A percentile compares a stretch with the other conserved stretches of the same genome.
Conservation (phyloP, 805 yeast species). For the Clavispora carvajalis region DNA sequence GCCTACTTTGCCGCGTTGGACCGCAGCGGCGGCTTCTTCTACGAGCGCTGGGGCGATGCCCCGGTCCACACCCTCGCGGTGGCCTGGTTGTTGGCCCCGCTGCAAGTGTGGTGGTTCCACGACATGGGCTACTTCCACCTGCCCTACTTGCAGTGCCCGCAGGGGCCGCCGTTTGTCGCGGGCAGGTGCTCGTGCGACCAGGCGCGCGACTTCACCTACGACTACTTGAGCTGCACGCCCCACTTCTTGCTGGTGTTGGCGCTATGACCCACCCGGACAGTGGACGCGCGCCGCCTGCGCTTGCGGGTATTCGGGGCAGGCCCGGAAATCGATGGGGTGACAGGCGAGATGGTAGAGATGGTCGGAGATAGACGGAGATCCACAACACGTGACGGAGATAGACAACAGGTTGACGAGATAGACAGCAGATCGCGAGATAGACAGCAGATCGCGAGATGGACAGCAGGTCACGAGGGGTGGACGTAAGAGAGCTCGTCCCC, state of each 20-base stretch:
- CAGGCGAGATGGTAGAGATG: too few relatives aligned
- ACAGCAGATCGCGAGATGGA: too few relatives aligned
- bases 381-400: too few relatives aligned
- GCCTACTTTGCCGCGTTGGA: constrained; percentile 1
- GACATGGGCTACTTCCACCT: constrained; percentile 3
- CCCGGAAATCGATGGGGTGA: too few relatives aligned
- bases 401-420: too few relatives aligned
- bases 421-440: too few relatives aligned
- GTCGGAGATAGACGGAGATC: too few relatives aligned
- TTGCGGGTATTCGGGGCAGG: too few relatives aligned
- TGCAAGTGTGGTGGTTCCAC: constrained; percentile 2
- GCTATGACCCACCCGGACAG: too few relatives aligned
- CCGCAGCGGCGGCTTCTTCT: constrained; percentile 2
- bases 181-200: constrained; percentile 7
- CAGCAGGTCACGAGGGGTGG: too few relatives aligned
- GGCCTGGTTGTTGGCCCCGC: not conserved
- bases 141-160: constrained; percentile 4
- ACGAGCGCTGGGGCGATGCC: constrained; percentile 5
- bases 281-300: too few relatives aligned
- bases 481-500: too few relatives aligned
- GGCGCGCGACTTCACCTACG: constrained; percentile 2
- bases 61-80: constrained; percentile 4
- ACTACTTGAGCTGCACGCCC: constrained; percentile 10
- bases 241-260: constrained; percentile 4
- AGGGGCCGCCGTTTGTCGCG: not conserved